Percentiles rank a stretch among this genome's conserved stretches.
phyloP scores from a whole-genome alignment of 306 rosid genomes.

The Trifolium dubium region DNA sequence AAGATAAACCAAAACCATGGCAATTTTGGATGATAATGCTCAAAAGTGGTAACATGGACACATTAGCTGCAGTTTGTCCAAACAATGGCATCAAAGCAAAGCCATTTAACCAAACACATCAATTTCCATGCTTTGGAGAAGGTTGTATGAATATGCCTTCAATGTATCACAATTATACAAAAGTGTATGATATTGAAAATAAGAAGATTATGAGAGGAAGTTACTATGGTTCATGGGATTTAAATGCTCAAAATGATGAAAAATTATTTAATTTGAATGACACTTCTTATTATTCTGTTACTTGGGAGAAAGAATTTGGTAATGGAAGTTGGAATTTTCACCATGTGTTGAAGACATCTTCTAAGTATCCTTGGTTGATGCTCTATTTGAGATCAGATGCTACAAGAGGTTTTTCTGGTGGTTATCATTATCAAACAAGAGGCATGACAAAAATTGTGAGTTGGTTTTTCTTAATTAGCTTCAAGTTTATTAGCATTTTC shows the following conservation, averaged over 20 bases:
- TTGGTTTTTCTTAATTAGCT: neutral
- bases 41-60: slow-evolving; percentile 62
- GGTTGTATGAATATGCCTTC: slow-evolving; percentile 78
- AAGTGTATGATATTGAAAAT: slow-evolving; percentile 43
- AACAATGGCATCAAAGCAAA: slow-evolving; percentile 51
- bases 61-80: slow-evolving; percentile 59
- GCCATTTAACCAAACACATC: slow-evolving; percentile 47
- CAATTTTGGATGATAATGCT: slow-evolving; percentile 85
- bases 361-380: slow-evolving; percentile 78
- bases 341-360: slow-evolving; percentile 64
- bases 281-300: slow-evolving; percentile 57
- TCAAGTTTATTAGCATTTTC: neutral
- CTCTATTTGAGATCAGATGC: slow-evolving; percentile 78
- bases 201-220: slow-evolving; percentile 50
- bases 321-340: slow-evolving; percentile 66
- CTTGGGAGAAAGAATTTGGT: slow-evolving; percentile 63
- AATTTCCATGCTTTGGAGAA: slow-evolving; percentile 68
- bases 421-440: slow-evolving; percentile 72
- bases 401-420: slow-evolving; percentile 70
- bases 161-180: slow-evolving; percentile 59
- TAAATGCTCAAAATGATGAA: slow-evolving; percentile 36
- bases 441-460: slow-evolving; percentile 76
- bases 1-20: slow-evolving; percentile 62
- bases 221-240: slow-evolving; percentile 66
- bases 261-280: neutral